phyloP scores from a whole-genome alignment of 2,329 filamentous ascomycete genomes.

The Grosmannia serpens region DNA sequence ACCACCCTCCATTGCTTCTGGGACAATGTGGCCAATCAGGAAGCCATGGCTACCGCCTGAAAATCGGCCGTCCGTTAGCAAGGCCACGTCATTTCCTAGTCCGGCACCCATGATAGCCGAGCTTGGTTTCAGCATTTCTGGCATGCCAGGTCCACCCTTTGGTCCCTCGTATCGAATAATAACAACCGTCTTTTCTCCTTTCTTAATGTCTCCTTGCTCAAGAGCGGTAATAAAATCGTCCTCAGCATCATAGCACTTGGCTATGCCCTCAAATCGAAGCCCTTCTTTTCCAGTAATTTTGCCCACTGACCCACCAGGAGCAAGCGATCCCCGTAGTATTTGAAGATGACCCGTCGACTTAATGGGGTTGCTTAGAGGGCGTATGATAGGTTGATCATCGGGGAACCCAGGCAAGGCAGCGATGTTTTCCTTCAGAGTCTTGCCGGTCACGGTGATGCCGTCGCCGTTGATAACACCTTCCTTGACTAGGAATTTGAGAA shows the following conservation, averaged over 20 bases:
- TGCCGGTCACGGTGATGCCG: constrained; percentile 77
- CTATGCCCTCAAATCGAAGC: constrained; percentile 68
- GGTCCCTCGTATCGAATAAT: constrained; percentile 90
- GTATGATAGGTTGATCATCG: constrained; percentile 70
- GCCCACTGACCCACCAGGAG: constrained; percentile 76
- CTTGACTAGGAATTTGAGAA: constrained; percentile 78
- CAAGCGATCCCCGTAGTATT: constrained; percentile 75
- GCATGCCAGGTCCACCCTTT: constrained; percentile 89
- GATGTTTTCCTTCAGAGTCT: constrained; percentile 80
- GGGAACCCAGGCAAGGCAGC: constrained; percentile 63
- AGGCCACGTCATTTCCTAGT: constrained; percentile 62
- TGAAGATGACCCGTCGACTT: constrained; percentile 81
- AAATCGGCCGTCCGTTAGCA: constrained; percentile 66
- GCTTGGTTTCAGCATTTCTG: constrained; percentile 87
- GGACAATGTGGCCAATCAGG: constrained; percentile 78
- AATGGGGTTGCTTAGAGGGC: constrained; percentile 69
- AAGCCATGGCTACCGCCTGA: constrained; percentile 77
- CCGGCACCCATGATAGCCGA: constrained; percentile 88
- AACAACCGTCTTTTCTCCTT: constrained; percentile 78
- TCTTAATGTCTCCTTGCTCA: constrained; percentile 65
- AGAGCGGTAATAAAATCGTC: constrained; percentile 67
- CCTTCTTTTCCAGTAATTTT: constrained; percentile 95
- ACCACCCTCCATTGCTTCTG: constrained; percentile 75
- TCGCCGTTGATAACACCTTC: constrained; percentile 71
- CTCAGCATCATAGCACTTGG: constrained; percentile 76